phyloP scores from a whole-genome alignment of 164 flowering plant species.

The Stephania japonica region DNA sequence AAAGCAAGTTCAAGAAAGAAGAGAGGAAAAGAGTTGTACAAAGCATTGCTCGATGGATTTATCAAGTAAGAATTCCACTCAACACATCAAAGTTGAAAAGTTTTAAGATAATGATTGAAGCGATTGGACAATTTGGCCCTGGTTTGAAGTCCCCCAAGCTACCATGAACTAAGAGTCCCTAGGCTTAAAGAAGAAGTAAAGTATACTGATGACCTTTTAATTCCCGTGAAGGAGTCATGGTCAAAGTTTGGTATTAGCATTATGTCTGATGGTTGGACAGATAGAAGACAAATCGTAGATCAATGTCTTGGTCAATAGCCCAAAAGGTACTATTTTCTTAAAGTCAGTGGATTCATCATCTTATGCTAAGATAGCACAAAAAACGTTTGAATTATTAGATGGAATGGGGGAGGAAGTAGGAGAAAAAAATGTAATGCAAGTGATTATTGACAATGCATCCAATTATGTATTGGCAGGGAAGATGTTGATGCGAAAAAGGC shows the following conservation, averaged over 20 bases:
- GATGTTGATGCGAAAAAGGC: too few relatives aligned
- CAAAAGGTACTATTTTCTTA: background rate
- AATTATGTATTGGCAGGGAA: too few relatives aligned
- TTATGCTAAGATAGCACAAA: background rate
- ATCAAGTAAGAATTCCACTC: too few relatives aligned
- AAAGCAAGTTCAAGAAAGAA: too few relatives aligned
- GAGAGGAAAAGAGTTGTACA: too few relatives aligned
- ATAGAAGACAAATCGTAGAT: background rate
- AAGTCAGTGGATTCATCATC: background rate
- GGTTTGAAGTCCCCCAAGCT: background rate
- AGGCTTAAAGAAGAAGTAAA: background rate
- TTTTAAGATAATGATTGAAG: background rate
- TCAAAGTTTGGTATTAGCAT: too few relatives aligned
- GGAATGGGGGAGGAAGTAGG: background rate
- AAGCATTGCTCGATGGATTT: too few relatives aligned
- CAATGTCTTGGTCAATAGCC: constrained; percentile 3
- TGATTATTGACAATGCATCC: too few relatives aligned
- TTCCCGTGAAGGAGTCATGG: too few relatives aligned
- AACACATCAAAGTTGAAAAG: too few relatives aligned
- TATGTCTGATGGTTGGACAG: too few relatives aligned
- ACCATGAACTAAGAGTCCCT: background rate
- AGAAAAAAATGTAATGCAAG: constrained; percentile 1
- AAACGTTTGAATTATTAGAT: background rate
- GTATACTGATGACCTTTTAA: background rate
- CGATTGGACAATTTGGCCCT: background rate